Evolutionary conservation across 108 stramenopile genomes (phyloP), one percentile per base, ranked within the genome.

Genomic region (Asterionellopsis glacialis): DNA sequence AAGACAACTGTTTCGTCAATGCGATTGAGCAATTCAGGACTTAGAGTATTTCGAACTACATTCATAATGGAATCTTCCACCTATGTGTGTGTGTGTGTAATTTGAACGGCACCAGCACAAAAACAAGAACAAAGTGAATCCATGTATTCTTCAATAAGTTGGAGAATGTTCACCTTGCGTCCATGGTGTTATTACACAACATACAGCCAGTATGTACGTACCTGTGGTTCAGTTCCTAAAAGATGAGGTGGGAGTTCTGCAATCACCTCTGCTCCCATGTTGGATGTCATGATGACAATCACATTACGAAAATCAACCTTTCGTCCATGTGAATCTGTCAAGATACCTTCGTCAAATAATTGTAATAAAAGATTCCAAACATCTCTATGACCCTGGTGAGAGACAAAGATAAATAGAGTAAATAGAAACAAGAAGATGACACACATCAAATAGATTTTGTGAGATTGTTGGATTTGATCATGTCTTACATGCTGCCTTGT

Each of bases 351-450:
- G 48, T 91, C 90, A 69, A 91, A 84, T 15, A 87, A 72, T 72
- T 91, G 90, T 24, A 87, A 55, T n/a, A 91, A 72, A 18, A 91
- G 50, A 59, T 87, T 91, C 85, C 90, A 91, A 11, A 91, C 90
- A 51, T 87, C 84, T 13, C 70, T 77, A 69, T 91, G 83, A 4
- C 51, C 74, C 42, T 89, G 81, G 48, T 83, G 81, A 65, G 83
- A 75, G 51, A 2, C 5, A 33, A 33, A 33, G 33, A 82, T 79
- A 54, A 22, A 9, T 1, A 26, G 25, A 22, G 55, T 84, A 80
- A 28, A 83, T 70, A 38, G 77, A 68, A 13, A 83, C 25, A 41
- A 88, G 80, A 19, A 57, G 56, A 57, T 85, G 83, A 19, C 14
- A 11, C n/a, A 13, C 12, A 14, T 51, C 12, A 16, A 13, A 18